Base-by-base conservation (phyloP, 495 filamentous ascomycete species). In the Platismatia glauca region DNA sequence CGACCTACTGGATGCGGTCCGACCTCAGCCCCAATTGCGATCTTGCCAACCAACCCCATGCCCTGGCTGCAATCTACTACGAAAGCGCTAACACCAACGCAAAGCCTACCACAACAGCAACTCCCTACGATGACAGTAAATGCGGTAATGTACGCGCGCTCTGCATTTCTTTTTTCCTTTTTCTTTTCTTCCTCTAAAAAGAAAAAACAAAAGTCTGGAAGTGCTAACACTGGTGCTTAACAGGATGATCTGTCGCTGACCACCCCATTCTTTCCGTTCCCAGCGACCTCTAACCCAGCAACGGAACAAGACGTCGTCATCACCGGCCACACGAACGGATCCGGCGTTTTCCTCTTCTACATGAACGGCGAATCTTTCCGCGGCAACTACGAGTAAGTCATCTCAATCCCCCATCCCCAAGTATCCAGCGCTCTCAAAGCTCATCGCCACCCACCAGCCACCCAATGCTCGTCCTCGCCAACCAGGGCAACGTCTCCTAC, bases 321-420 rank as follows among this genome's bases (percentile, higher is more conserved):
- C 63, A 75, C 71, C 27, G 64, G 73, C 29, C 71, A 62, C 38
- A 66, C 63, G 8, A 89, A 89, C 68, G 78, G 69, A 4, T 82
- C 80, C 0, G 74, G 75, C 18, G 65, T 77, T 48, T 71, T 77
- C 20, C 69, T 87, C 20, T 88, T 81, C 79, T 71, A 70, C 29
- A 79, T 89, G 61, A 82, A 86, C 71, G 76, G 75, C 46, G 71
- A 71, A 0, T 76, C 79, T 7, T 84, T 82, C 72, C 71, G 80
- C 6, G 81, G 75, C 11, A 73, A 89, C 67, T 88, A 84, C 75
- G 86, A 88, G 60, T 62, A 41, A 46, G 60, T 44, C 3, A 1
- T 39, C 7, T 46, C n/a, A 7, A 24, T 0, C 7, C 0, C 34
- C 43, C 37, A 7, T 2, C n/a, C 37, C 11, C 6, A 2, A 8